Percentiles rank a stretch among this genome's conserved stretches.
Conservation (phyloP, 306 rosid genomes). For the Quercus wislizeni region DNA sequence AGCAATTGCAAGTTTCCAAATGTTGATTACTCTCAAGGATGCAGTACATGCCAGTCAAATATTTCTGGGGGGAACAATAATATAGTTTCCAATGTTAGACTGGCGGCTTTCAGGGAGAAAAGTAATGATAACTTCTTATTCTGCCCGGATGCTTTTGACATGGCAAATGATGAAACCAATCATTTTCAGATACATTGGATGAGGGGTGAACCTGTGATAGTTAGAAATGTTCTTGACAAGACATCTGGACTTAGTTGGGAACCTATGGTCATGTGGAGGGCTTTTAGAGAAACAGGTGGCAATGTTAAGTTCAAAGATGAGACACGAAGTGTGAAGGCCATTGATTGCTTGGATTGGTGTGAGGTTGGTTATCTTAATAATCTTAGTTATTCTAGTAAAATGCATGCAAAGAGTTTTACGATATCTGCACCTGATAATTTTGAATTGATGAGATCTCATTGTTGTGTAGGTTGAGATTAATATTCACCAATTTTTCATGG, state of each 20-base stretch:
- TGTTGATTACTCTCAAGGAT: conserved; percentile 38
- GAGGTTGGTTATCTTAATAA: conserved; percentile 32
- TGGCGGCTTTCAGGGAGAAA: conserved; percentile 49
- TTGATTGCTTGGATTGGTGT: conserved; percentile 53
- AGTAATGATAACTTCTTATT: conserved; percentile 47
- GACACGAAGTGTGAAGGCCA: conserved; percentile 1
- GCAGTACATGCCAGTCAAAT: conserved; percentile 35
- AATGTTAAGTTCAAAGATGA: not conserved
- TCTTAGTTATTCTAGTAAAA: not conserved
- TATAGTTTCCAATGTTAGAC: conserved; percentile 32
- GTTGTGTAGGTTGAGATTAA: conserved; percentile 52
- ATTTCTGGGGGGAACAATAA: conserved; percentile 16
- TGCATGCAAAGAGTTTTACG: no score
- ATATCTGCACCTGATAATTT: no score
- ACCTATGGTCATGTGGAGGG: conserved; percentile 79
- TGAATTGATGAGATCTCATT: conserved; percentile 4
- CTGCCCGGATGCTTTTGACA: conserved; percentile 43
- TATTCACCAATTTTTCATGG: conserved; percentile 52
- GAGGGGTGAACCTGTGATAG: conserved; percentile 63
- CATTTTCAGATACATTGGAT: conserved; percentile 64
- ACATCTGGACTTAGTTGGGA: conserved; percentile 71
- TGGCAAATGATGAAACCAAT: conserved; percentile 34
- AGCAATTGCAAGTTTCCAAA: conserved; percentile 35
- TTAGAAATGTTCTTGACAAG: conserved; percentile 45
- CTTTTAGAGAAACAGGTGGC: conserved; percentile 26